These are phyloP conservation scores for Ambrosiella beaveri DNA, from an alignment of 2,329 filamentous ascomycete species.

Conservation along the genomic window DNA sequence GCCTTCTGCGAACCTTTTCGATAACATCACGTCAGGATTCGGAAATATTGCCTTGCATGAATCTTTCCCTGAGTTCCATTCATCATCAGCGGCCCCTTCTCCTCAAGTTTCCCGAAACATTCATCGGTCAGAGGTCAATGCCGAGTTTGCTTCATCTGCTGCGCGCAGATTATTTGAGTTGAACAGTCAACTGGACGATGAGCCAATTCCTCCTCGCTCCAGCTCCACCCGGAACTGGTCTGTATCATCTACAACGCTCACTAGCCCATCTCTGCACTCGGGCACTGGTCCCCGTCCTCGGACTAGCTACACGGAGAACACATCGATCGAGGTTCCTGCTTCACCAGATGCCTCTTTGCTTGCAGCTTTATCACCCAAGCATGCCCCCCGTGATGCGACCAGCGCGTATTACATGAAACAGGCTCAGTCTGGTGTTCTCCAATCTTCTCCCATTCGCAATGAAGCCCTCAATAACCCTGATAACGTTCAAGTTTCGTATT, in stretches of 20 bases:
- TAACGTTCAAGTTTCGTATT: constrained; percentile 2
- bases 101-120: constrained; percentile 11
- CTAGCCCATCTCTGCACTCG: constrained; percentile 25
- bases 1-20: constrained; percentile 4
- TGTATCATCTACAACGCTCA: constrained; percentile 26
- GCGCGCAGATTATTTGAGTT: constrained; percentile 17
- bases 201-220: constrained; percentile 18
- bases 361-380: constrained; percentile 15
- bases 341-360: constrained; percentile 9
- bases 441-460: constrained; percentile 1
- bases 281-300: constrained; percentile 23
- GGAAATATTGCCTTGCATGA: constrained; percentile 1
- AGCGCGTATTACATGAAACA: constrained; percentile 12
- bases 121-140: constrained; percentile 11
- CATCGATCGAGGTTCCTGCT: constrained; percentile 25
- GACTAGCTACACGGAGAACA: constrained; percentile 28
- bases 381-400: constrained; percentile 12
- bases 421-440: constrained; percentile 7
- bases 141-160: constrained; percentile 14
- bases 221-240: constrained; percentile 26
- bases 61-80: not conserved
- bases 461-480: not conserved
- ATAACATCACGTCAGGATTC: constrained; percentile 9
- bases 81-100: constrained; percentile 13
- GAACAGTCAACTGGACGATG: constrained; percentile 19